Conservation (phyloP, 106 monocot species). For the Platanthera guangdongensis region DNA sequence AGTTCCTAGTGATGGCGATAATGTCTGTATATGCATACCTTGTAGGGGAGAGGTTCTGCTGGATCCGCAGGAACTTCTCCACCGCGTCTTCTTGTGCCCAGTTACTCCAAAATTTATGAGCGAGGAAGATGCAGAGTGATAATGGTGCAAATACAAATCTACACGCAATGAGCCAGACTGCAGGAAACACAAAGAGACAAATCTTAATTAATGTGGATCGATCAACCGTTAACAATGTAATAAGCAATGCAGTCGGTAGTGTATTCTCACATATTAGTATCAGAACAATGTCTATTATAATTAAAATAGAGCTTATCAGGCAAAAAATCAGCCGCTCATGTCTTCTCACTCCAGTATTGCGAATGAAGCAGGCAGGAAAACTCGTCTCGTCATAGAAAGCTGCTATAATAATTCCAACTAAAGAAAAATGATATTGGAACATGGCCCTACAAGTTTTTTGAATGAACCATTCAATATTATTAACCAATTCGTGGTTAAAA, state of each 20-base stretch:
- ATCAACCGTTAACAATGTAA: background rate
- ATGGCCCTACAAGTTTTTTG: too few relatives aligned
- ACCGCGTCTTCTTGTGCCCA: constrained; percentile 4
- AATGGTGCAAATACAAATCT: constrained; percentile 28
- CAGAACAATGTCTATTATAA: background rate
- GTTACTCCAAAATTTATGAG: constrained; percentile 11
- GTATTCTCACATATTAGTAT: background rate
- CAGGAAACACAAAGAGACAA: too few relatives aligned
- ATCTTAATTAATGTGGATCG: background rate
- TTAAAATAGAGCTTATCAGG: background rate
- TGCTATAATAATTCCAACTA: background rate
- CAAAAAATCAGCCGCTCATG: too few relatives aligned
- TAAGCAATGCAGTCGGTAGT: too few relatives aligned
- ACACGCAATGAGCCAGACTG: background rate
- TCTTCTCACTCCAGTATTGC: too few relatives aligned
- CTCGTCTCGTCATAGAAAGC: background rate
- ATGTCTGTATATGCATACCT: constrained; percentile 42
- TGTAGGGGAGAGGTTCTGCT: background rate
- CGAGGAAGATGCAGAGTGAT: constrained; percentile 16
- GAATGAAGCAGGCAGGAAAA: background rate
- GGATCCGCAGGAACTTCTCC: too few relatives aligned
- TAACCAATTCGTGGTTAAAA: background rate
- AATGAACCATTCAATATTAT: too few relatives aligned
- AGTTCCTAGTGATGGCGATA: constrained; percentile 27
- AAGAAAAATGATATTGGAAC: too few relatives aligned